Conservation (phyloP, 768 basidiomycete genomes). For the Collybia nuda region DNA sequence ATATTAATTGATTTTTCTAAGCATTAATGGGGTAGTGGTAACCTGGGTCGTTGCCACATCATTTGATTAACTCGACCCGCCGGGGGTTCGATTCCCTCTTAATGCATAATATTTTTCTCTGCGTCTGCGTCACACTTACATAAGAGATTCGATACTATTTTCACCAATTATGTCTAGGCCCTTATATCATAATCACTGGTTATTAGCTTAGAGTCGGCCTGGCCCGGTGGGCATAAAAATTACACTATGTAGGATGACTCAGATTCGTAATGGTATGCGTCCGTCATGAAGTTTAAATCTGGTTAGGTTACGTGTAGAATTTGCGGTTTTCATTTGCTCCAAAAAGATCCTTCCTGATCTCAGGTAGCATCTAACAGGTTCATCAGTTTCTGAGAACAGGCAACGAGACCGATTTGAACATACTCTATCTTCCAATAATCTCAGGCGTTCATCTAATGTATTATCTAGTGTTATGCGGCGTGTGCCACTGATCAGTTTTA, state of each 20-base stretch:
- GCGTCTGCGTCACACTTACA: no score
- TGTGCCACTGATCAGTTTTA: slow-evolving; percentile 70
- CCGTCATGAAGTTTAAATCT: neutral
- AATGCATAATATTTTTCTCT: slow-evolving; percentile 46
- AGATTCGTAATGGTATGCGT: neutral
- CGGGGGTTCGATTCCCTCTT: slow-evolving; percentile 88
- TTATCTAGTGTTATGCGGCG: slow-evolving; percentile 90
- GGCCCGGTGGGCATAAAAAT: neutral
- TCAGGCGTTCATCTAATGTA: slow-evolving; percentile 88
- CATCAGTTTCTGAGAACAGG: neutral
- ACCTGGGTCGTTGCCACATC: slow-evolving; percentile 6
- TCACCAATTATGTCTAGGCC: no score
- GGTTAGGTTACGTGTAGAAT: slow-evolving; percentile 64
- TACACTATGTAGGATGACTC: neutral
- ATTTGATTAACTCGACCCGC: slow-evolving; percentile 56
- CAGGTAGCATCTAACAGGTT: slow-evolving; percentile 82
- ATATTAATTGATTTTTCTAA: no score
- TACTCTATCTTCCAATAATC: slow-evolving; percentile 87
- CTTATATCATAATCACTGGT: no score
- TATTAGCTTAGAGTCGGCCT: no score
- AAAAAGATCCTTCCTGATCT: slow-evolving; percentile 87
- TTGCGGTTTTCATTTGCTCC: slow-evolving; percentile 91
- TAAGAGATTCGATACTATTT: no score
- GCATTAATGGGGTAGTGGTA: slow-evolving; percentile 9
- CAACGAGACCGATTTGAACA: slow-evolving; percentile 21